These are phyloP conservation scores for Annulohypoxylon stygium DNA, from an alignment of 495 filamentous ascomycete species.

Conservation along the genomic window DNA sequence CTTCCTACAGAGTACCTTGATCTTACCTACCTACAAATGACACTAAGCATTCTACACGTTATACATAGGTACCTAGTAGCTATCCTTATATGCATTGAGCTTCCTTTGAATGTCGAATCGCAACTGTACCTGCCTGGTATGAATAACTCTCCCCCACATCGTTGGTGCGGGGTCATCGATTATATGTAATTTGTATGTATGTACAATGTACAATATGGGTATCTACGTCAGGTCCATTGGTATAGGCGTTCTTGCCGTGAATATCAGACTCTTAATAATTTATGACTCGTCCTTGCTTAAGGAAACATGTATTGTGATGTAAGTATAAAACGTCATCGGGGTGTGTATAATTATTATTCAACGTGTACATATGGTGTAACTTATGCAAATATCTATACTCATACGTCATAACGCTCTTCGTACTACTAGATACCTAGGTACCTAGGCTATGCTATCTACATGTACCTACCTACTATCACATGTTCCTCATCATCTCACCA, in stretches of 20 bases:
- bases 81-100: too few species aligned
- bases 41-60: neutral
- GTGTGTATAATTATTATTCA: neutral
- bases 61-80: neutral
- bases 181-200: too few species aligned
- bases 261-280: neutral
- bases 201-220: too few species aligned
- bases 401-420: neutral
- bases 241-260: too few species aligned
- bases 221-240: too few species aligned
- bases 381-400: neutral
- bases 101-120: too few species aligned
- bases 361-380: neutral
- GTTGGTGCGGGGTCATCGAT: too few species aligned
- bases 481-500: neutral
- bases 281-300: constrained; percentile 1
- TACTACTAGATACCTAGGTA: neutral
- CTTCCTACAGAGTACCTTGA: neutral
- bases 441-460: neutral
- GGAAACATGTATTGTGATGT: neutral
- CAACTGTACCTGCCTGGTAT: too few species aligned
- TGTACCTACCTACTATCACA: neutral
- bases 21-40: too few species aligned
- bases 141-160: too few species aligned
- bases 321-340: neutral